Evolutionary conservation across 1,284 basidiomycete species (phyloP).

Genomic region (Lignosus rhinocerotis): DNA sequence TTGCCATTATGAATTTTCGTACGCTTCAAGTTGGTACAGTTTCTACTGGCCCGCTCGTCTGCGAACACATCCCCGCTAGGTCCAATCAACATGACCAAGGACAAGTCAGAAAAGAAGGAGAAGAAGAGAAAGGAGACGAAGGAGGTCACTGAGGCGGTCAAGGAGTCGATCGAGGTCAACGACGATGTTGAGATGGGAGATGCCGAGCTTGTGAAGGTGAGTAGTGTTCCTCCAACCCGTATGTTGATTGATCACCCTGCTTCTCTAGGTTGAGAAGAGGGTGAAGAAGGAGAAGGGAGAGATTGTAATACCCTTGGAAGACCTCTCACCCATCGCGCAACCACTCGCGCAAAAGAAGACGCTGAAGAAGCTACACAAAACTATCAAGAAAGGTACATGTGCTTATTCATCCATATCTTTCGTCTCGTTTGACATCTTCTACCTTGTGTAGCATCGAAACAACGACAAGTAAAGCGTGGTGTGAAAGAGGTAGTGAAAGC

Average conservation of each 20-base stretch:
- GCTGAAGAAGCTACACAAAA: slow-evolving; percentile 89
- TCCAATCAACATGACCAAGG: slow-evolving; percentile 53
- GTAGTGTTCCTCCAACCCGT: slow-evolving; percentile 2
- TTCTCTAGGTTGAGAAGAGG: slow-evolving; percentile 51
- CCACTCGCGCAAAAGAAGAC: slow-evolving; percentile 92
- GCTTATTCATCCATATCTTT: neutral
- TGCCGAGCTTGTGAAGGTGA: slow-evolving; percentile 44
- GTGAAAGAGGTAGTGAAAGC: slow-evolving; percentile 98
- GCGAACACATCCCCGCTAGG: neutral
- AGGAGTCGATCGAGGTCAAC: slow-evolving; percentile 28
- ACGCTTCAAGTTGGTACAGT: too few species aligned
- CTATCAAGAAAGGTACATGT: slow-evolving; percentile 82
- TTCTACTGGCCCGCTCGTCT: too few species aligned
- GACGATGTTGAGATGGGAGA: slow-evolving; percentile 58
- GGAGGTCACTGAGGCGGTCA: slow-evolving; percentile 36
- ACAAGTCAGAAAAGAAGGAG: slow-evolving; percentile 71
- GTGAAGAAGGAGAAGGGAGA: slow-evolving; percentile 57
- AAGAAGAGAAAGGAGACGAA: slow-evolving; percentile 54
- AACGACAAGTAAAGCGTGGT: slow-evolving; percentile 89
- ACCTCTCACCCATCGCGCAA: slow-evolving; percentile 87
- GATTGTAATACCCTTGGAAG: slow-evolving; percentile 72
- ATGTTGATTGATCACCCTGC: neutral
- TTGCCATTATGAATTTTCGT: too few species aligned
- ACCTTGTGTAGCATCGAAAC: slow-evolving; percentile 74
- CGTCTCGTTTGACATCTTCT: neutral